Evolutionary conservation across 768 basidiomycete genomes (phyloP).

Genomic region (Coprinopsis marcescibilis): DNA sequence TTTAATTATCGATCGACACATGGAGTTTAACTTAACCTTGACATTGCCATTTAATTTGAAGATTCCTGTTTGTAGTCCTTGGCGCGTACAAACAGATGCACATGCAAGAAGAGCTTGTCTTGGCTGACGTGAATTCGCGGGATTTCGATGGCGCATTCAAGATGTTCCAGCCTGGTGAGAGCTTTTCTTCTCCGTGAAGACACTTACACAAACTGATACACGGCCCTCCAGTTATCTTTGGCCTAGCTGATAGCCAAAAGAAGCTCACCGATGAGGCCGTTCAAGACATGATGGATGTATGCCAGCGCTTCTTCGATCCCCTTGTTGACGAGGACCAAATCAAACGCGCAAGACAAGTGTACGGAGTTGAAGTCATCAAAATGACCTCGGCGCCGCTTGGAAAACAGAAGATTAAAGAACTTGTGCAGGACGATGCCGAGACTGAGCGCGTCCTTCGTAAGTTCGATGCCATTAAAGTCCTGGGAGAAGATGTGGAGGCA

Average conservation of each 20-base stretch:
- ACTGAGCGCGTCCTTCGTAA: conserved; percentile 34
- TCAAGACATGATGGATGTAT: conserved; percentile 18
- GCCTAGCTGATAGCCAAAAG: conserved; percentile 20
- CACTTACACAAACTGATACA: not conserved
- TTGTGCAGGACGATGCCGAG: conserved; percentile 18
- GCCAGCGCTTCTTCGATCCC: conserved; percentile 20
- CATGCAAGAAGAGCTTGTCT: conserved; percentile 30
- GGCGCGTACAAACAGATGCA: conserved; percentile 50
- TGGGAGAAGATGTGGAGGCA: conserved; percentile 14
- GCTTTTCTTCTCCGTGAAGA: not conserved
- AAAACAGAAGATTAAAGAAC: conserved; percentile 16
- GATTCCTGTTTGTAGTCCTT: conserved; percentile 45
- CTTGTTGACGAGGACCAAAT: conserved; percentile 15
- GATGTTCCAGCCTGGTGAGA: conserved; percentile 36
- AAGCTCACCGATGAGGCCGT: conserved; percentile 19
- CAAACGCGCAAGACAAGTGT: conserved; percentile 13
- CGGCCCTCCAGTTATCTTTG: conserved; percentile 18
- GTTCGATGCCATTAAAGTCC: conserved; percentile 41
- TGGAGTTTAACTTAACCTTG: not conserved
- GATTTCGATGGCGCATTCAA: conserved; percentile 47
- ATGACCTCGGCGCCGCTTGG: conserved; percentile 16
- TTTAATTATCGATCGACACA: not conserved
- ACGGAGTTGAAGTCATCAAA: conserved; percentile 17
- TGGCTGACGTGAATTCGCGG: conserved; percentile 37
- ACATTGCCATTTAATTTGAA: no score